Conservation (phyloP, 148 eudicot species). For the Rhododendron ferrugineum region DNA sequence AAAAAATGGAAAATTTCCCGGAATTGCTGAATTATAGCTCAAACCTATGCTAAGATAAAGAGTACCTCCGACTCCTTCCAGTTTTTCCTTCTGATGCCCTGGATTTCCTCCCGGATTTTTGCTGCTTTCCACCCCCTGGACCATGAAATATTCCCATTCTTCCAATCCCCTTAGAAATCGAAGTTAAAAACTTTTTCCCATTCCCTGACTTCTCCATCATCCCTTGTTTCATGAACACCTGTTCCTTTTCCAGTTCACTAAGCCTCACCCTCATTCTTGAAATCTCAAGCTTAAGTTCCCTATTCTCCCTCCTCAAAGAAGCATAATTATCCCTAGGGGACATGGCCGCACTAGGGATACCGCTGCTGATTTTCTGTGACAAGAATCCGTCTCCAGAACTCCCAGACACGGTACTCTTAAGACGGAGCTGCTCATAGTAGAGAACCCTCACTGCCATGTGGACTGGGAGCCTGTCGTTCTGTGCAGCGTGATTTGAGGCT, state of each 20-base stretch:
- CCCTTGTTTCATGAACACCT: slow-evolving; percentile 65
- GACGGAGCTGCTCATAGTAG: slow-evolving; percentile 56
- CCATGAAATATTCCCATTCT: slow-evolving; percentile 43
- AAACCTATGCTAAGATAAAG: slow-evolving; percentile 36
- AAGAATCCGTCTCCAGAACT: slow-evolving; percentile 45
- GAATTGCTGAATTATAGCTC: background rate
- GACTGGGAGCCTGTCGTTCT: slow-evolving; percentile 66
- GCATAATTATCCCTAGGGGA: slow-evolving; percentile 76
- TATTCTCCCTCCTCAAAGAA: slow-evolving; percentile 66
- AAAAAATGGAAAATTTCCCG: background rate
- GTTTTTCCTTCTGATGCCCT: slow-evolving; percentile 25
- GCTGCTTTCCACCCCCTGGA: slow-evolving; percentile 35
- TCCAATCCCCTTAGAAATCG: slow-evolving; percentile 51
- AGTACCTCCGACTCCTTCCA: slow-evolving; percentile 45
- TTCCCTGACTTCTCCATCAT: slow-evolving; percentile 51
- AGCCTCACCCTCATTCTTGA: slow-evolving; percentile 76
- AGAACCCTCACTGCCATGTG: slow-evolving; percentile 63
- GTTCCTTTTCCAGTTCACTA: slow-evolving; percentile 71
- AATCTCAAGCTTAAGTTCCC: slow-evolving; percentile 72
- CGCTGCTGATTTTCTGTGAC: slow-evolving; percentile 58
- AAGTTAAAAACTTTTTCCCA: slow-evolving; percentile 48
- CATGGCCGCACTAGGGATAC: slow-evolving; percentile 60
- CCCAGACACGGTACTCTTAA: slow-evolving; percentile 44
- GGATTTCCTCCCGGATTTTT: slow-evolving; percentile 36
- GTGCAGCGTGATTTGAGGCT: slow-evolving; percentile 77